A percentile compares a stretch with the other conserved stretches of the same genome.
These are phyloP conservation scores for Thraustotheca clavata DNA, from an alignment of 352 stramenopile species.

Conservation along the genomic window DNA sequence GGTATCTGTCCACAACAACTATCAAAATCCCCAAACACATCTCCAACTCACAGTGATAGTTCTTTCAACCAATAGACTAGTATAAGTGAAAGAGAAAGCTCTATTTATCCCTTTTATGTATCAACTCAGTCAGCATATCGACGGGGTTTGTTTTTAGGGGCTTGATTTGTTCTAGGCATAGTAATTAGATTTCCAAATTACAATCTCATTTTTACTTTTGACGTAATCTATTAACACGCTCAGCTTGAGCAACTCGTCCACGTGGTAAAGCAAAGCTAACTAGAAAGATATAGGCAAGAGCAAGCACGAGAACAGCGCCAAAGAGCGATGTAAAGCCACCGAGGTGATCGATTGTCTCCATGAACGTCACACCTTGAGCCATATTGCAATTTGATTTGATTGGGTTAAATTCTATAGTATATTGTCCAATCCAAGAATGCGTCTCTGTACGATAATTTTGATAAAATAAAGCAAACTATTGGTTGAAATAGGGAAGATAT, in stretches of 20 bases:
- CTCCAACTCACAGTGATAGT: too few relatives aligned
- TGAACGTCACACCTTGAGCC: constrained; percentile 27
- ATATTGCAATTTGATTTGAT: too few relatives aligned
- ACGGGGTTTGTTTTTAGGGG: constrained; percentile 1
- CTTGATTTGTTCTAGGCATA: background rate
- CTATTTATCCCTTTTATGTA: constrained; percentile 13
- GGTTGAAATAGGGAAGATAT: too few relatives aligned
- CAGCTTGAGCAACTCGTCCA: constrained; percentile 23
- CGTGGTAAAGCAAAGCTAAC: constrained; percentile 40
- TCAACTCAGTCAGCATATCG: constrained; percentile 2
- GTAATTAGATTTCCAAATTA: background rate
- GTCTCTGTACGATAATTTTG: too few relatives aligned
- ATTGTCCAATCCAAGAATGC: too few relatives aligned
- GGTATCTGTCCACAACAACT: background rate
- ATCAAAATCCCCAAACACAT: too few relatives aligned
- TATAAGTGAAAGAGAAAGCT: background rate
- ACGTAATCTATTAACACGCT: constrained; percentile 3
- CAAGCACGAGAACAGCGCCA: constrained; percentile 30
- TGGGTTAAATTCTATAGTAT: background rate
- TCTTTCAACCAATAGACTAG: too few relatives aligned
- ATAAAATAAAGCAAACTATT: too few relatives aligned
- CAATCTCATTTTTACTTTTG: background rate
- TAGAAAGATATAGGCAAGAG: constrained; percentile 32
- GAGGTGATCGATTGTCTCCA: constrained; percentile 37
- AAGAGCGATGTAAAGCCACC: constrained; percentile 26